These are phyloP conservation scores for Solanum sejunctum DNA, from an alignment of 257 asterid genomes.

Conservation along the genomic window DNA sequence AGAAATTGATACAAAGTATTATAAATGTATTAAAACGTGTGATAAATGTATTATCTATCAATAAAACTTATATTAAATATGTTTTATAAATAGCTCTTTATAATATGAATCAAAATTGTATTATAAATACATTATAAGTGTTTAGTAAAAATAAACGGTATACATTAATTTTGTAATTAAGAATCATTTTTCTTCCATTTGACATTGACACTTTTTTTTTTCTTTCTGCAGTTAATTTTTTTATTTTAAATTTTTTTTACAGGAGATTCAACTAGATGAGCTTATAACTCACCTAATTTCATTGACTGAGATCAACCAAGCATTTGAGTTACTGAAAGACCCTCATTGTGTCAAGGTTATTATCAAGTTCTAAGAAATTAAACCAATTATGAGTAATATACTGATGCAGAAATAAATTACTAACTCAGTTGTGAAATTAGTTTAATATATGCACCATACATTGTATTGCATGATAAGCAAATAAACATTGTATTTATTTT, in stretches of 20 bases:
- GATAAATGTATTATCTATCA: too few relatives aligned
- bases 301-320: slow-evolving; percentile 34
- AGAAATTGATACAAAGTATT: too few relatives aligned
- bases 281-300: slow-evolving; percentile 46
- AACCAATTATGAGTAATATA: not conserved
- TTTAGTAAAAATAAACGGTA: not conserved
- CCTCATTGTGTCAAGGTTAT: slow-evolving; percentile 41
- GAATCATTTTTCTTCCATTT: not conserved
- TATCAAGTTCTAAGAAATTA: slow-evolving; percentile 26
- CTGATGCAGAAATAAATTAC: not conserved
- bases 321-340: slow-evolving; percentile 34
- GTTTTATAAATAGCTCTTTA: too few relatives aligned
- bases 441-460: not conserved
- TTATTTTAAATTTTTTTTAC: not conserved
- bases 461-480: not conserved
- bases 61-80: too few relatives aligned
- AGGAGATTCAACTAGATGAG: slow-evolving; percentile 49
- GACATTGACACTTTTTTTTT: not conserved
- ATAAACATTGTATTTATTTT: too few relatives aligned
- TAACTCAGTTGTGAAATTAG: not conserved
- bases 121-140: too few relatives aligned
- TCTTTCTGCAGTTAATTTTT: not conserved
- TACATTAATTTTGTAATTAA: not conserved
- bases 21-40: too few relatives aligned
- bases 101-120: too few relatives aligned